These are phyloP conservation scores for Naganishia sp. DNA, from an alignment of 1,284 basidiomycete genomes.

Conservation along the genomic window DNA sequence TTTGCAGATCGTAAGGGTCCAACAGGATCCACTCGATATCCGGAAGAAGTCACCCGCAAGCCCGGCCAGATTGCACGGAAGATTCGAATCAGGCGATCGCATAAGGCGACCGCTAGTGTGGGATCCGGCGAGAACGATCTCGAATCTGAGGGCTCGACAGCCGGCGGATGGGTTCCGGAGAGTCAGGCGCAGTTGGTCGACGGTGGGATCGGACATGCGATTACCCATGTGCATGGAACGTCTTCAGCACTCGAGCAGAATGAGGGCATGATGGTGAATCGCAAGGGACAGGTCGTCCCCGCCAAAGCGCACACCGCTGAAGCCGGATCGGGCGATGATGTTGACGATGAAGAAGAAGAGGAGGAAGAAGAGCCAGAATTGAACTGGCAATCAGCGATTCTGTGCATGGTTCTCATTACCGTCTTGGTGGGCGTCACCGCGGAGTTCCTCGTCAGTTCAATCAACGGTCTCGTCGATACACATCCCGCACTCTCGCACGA, in stretches of 20 bases:
- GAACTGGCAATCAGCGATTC: constrained; percentile 58
- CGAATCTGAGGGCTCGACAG: constrained; percentile 5
- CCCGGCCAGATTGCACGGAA: constrained; percentile 22
- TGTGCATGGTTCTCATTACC: constrained; percentile 42
- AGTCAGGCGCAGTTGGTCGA: constrained; percentile 15
- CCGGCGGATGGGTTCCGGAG: neutral
- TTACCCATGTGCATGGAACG: constrained; percentile 32
- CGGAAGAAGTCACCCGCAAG: constrained; percentile 40
- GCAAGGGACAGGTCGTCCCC: constrained; percentile 6
- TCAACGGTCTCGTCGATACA: constrained; percentile 44
- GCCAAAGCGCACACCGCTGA: neutral
- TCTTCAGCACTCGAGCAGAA: constrained; percentile 21
- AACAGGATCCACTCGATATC: constrained; percentile 45
- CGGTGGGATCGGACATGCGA: constrained; percentile 26
- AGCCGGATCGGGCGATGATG: neutral
- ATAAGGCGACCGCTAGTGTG: neutral
- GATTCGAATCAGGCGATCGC: neutral
- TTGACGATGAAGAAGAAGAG: constrained; percentile 38
- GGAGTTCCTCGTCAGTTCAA: constrained; percentile 58
- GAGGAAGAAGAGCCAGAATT: constrained; percentile 55
- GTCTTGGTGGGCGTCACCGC: constrained; percentile 66
- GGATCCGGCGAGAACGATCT: constrained; percentile 2
- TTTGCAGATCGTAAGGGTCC: constrained; percentile 58
- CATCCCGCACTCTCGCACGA: constrained; percentile 63
- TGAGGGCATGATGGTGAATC: constrained; percentile 18